Evolutionary conservation across 768 basidiomycete species (phyloP), one percentile per base, ranked within the genome.

Genomic region (Tylopilus plumbeoviolaceoides): DNA sequence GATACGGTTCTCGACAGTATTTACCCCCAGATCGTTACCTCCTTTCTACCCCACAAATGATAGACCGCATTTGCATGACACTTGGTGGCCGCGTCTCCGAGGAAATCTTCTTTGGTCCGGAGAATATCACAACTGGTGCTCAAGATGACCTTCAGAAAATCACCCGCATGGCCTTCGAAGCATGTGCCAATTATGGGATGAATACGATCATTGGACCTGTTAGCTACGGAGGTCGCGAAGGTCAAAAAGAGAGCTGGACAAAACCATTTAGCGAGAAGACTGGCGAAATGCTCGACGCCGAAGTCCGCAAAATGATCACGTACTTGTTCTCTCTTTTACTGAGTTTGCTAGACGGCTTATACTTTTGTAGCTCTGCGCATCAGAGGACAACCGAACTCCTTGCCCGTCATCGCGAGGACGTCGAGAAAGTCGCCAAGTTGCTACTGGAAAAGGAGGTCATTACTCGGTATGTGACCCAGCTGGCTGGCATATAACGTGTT

Each of bases 261-360:
- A 99, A 99, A 69, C 97, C 95, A 6, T 99, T 98, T 77, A 93
- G 91, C 61, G 97, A 99, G 78, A 91, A 89, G 71, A 98, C 97
- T 1, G 91, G 89, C 1, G 90, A 98, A 73, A 88, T 94, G 78
- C 75, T 98, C 15, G 97, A 99, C 64, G 68, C 67, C 8, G 86
- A 94, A 72, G 95, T 98, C 20, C 87, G 92, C 66, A 94, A 91
- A 76, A 97, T 98, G 94, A 94, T 98, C 61, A 87, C 80, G 78
- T 88, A 66, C 48, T 70, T 59, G n/a, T 63, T 64, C 23, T 31
- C 20, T 18, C 45, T 15, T 23, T 35, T 51, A 36, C 12, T 33
- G 31, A 50, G 25, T 38, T 41, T 44, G 1, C 41, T 44, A 1
- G 30, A 46, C 18, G 45, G 33, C 63, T 59, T 28, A 64, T 44